These are phyloP conservation scores for Kickxella alabastrina DNA, from an alignment of 192 early-diverging fungal species.

Conservation along the genomic window DNA sequence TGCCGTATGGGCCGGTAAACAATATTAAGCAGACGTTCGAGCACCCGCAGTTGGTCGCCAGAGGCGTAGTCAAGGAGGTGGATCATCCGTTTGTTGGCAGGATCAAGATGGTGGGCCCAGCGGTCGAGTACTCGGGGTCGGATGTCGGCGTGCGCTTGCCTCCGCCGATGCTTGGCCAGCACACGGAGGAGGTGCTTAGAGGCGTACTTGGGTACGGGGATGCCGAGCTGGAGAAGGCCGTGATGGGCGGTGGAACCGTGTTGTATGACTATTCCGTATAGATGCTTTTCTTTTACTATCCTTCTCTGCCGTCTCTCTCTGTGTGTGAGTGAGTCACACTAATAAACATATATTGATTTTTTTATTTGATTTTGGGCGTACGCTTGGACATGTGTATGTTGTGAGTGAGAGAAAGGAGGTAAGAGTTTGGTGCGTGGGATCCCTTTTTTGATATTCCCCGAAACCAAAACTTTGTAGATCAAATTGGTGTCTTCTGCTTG, in stretches of 20 bases:
- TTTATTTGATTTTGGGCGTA: no score
- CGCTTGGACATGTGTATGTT: no score
- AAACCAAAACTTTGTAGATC: no score
- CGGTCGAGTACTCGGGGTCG: slow-evolving; percentile 75
- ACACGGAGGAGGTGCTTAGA: slow-evolving; percentile 75
- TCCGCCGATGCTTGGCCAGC: slow-evolving; percentile 77
- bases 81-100: slow-evolving; percentile 77
- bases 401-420: no score
- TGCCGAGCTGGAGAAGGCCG: slow-evolving; percentile 51
- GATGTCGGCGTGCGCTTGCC: slow-evolving; percentile 62
- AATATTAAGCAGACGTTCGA: slow-evolving; percentile 72
- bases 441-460: no score
- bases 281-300: no score
- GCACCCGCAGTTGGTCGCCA: slow-evolving; percentile 66
- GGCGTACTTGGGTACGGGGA: slow-evolving; percentile 62
- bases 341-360: no score
- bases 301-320: no score
- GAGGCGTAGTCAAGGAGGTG: slow-evolving; percentile 73
- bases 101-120: slow-evolving; percentile 68
- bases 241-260: slow-evolving; percentile 14
- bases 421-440: no score
- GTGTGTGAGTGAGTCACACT: no score
- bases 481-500: no score
- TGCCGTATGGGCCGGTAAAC: slow-evolving; percentile 84
- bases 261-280: slow-evolving; percentile 17